Evolutionary conservation across 371 early-diverging fungal species (phyloP).

Genomic region (Amoeboaphelidium protococcarum): DNA sequence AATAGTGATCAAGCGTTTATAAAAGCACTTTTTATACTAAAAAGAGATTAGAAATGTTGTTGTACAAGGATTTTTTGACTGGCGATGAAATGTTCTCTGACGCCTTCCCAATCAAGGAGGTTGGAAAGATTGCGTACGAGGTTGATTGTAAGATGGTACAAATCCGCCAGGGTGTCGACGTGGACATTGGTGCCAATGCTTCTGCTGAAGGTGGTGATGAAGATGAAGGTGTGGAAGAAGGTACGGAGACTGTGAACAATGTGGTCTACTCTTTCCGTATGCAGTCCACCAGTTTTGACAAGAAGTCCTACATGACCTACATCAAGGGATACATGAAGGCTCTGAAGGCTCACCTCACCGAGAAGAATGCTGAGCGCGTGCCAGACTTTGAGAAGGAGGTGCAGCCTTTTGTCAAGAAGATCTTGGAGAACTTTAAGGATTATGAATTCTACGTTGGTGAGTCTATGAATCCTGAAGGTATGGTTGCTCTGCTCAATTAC

Average conservation of each 20-base stretch:
- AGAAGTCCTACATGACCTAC: conserved; percentile 70
- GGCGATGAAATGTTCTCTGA: conserved; percentile 78
- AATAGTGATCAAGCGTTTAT: no score
- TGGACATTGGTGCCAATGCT: conserved; percentile 82
- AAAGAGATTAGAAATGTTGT: no score
- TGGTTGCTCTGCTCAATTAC: conserved; percentile 75
- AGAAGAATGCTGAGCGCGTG: conserved; percentile 34
- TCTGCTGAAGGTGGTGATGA: conserved; percentile 53
- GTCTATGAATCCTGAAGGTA: conserved; percentile 60
- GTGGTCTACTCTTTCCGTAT: conserved; percentile 59
- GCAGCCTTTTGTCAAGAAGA: conserved; percentile 36
- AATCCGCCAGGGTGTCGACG: conserved; percentile 22
- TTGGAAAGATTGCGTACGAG: conserved; percentile 41
- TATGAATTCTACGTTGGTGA: conserved; percentile 77
- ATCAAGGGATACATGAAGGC: conserved; percentile 60
- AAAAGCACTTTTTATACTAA: no score
- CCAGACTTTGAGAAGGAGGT: conserved; percentile 37
- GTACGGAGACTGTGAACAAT: conserved; percentile 42
- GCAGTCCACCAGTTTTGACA: conserved; percentile 45
- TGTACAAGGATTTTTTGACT: neutral
- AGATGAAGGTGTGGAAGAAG: conserved; percentile 33
- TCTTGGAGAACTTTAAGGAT: conserved; percentile 50
- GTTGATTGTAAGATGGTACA: conserved; percentile 38
- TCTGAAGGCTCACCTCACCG: conserved; percentile 27
- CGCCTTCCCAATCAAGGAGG: conserved; percentile 39